phyloP scores from a whole-genome alignment of 73 alveolate species.

The Breviolum minutum region DNA sequence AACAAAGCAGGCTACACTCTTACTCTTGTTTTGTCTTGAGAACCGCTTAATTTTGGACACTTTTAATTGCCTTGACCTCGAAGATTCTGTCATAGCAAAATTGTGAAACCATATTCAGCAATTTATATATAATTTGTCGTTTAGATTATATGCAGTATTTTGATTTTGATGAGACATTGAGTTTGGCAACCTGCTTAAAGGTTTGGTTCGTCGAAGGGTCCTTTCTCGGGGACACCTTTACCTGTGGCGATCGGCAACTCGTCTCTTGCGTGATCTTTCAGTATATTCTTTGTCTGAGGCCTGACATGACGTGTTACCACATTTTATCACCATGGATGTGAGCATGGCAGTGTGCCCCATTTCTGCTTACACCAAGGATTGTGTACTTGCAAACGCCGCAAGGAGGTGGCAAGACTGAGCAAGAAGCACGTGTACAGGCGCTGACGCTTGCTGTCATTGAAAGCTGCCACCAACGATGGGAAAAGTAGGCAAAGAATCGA shows the following conservation, averaged over 20 bases:
- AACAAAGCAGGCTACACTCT: too few species aligned
- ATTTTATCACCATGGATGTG: too few species aligned
- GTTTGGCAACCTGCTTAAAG: not conserved
- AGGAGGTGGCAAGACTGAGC: conserved; percentile 77
- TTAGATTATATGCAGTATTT: not conserved
- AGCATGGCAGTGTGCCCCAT: too few species aligned
- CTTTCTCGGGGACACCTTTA: conserved; percentile 31
- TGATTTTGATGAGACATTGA: not conserved
- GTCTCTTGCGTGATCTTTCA: not conserved
- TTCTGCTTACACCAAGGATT: not conserved
- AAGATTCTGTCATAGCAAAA: not conserved
- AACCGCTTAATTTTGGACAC: too few species aligned
- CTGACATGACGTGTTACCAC: too few species aligned
- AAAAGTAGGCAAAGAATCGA: not conserved
- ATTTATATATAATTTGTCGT: too few species aligned
- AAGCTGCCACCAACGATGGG: not conserved
- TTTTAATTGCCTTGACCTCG: not conserved
- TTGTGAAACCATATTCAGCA: not conserved
- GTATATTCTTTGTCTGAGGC: too few species aligned
- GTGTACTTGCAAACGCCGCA: conserved; percentile 70
- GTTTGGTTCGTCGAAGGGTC: conserved; percentile 67
- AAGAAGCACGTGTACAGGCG: conserved; percentile 79
- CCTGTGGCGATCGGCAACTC: conserved; percentile 47
- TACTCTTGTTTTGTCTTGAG: too few species aligned
- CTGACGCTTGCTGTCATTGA: not conserved